Base-by-base conservation (phyloP, 2,329 filamentous ascomycete species). In the Cladosporium sphaerospermum region DNA sequence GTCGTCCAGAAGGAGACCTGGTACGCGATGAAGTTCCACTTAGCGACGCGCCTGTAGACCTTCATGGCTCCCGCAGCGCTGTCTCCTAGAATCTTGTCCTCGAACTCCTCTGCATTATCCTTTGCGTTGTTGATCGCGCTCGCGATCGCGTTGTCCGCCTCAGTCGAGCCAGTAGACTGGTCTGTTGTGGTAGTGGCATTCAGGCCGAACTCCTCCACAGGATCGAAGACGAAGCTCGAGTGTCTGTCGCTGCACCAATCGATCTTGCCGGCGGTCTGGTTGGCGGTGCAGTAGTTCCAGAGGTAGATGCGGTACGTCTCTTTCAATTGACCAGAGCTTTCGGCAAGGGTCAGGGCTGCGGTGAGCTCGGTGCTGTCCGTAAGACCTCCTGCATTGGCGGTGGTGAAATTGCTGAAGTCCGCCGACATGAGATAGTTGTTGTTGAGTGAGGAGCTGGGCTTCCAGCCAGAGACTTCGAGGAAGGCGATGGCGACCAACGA, bases 21-120 rank as follows among this genome's bases (percentile, higher is more conserved):
- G 70, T 90, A 96, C 58, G 85, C 83, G 56, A 92, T 78, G 71
- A 91, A 84, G 69, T 92, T 91, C 86, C 87, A 95, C 66, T 85
- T 86, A 54, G 82, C 80, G 33, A 91, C 82, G 49, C 78, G 81
- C 66, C 80, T 78, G 75, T 96, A 96, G 14, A 81, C 77, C 43
- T 85, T 80, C 61, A 97, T 73, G 13, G 85, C 83, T 46, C 80
- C 76, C 50, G 79, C 75, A 52, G 95, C 74, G 53, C 82, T 78
- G 28, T 80, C 73, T 43, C 89, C 88, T 33, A 96, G 77, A 36
- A 73, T 52, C 41, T 72, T 54, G 16, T 67, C 59, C 54, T 64
- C 61, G 11, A 62, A 57, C 18, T 57, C 54, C 23, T 61, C 57
- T 4, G 58, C 57, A 31, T 81, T 78, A 46, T 86, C 72, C 64